Conservation (phyloP, 2,329 filamentous ascomycete species). For the Hypoxylon sp. region DNA sequence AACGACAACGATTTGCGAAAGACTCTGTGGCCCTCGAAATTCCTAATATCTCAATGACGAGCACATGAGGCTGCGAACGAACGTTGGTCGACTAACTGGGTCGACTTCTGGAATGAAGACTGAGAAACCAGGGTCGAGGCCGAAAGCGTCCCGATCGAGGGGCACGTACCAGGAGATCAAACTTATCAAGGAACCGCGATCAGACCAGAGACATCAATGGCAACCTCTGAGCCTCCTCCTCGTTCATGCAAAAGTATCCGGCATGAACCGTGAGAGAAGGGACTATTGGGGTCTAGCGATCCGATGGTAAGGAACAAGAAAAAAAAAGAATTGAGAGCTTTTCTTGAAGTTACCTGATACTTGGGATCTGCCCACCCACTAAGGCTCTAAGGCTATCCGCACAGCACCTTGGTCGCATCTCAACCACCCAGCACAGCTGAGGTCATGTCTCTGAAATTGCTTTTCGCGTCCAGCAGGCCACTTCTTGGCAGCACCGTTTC, state of each 20-base stretch:
- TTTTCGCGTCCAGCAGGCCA: constrained; percentile 42
- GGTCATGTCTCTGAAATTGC: constrained; percentile 41
- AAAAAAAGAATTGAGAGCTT: constrained; percentile 16
- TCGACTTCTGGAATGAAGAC: constrained; percentile 37
- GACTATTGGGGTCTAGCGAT: constrained; percentile 38
- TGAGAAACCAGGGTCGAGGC: constrained; percentile 31
- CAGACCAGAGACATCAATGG: constrained; percentile 38
- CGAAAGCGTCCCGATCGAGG: constrained; percentile 43
- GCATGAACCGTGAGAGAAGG: constrained; percentile 43
- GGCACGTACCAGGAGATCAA: constrained; percentile 48
- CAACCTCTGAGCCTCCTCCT: constrained; percentile 43
- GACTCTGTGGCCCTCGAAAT: constrained; percentile 3
- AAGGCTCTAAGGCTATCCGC: constrained; percentile 22
- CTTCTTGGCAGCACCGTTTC: constrained; percentile 34
- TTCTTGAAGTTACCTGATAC: constrained; percentile 23
- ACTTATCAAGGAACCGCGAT: constrained; percentile 44
- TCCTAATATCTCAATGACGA: constrained; percentile 11
- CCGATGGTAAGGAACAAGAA: constrained; percentile 34
- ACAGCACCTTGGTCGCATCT: constrained; percentile 24
- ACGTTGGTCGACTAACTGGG: constrained; percentile 17
- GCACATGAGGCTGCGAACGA: constrained; percentile 29
- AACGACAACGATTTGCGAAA: constrained; percentile 10
- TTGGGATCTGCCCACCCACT: constrained; percentile 34
- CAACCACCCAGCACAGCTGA: constrained; percentile 30
- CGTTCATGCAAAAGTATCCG: constrained; percentile 44